Evolutionary conservation across 2,329 filamentous ascomycete genomes (phyloP).

Genomic region (Colletotrichum brevisporum): DNA sequence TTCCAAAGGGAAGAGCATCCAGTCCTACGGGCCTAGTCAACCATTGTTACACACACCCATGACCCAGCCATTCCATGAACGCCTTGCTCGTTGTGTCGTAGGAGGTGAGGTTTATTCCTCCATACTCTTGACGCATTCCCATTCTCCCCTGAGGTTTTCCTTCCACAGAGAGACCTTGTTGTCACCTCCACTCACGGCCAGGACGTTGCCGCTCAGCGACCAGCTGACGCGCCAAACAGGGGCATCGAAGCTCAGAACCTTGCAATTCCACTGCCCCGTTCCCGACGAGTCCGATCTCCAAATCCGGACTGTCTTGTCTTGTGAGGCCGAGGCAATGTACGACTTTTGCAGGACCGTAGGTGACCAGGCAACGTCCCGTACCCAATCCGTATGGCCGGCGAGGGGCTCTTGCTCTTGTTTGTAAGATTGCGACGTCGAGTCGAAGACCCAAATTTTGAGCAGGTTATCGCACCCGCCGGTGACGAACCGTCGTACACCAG

Average conservation of each 20-base stretch:
- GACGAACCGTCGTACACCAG: conserved; percentile 85
- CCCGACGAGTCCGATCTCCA: conserved; percentile 85
- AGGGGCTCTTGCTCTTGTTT: conserved; percentile 76
- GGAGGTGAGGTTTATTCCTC: conserved; percentile 74
- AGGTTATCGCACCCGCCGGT: conserved; percentile 95
- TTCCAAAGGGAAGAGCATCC: background rate
- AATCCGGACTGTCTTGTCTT: conserved; percentile 97
- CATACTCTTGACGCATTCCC: conserved; percentile 97
- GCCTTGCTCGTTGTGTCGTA: conserved; percentile 48
- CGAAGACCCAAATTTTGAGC: conserved; percentile 93
- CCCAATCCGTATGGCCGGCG: conserved; percentile 93
- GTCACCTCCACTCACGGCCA: conserved; percentile 93
- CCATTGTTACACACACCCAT: conserved; percentile 8
- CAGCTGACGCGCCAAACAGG: conserved; percentile 97
- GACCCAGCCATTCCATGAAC: conserved; percentile 50
- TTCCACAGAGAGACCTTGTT: conserved; percentile 99
- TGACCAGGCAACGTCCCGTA: conserved; percentile 96
- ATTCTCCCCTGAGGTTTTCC: conserved; percentile 95
- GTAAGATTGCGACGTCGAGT: conserved; percentile 72
- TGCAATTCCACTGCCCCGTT: conserved; percentile 84
- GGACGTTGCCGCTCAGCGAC: conserved; percentile 96
- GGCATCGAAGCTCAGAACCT: conserved; percentile 88
- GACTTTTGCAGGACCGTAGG: conserved; percentile 95
- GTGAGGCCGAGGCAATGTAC: conserved; percentile 95
- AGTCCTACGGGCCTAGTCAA: conserved; percentile 3